Evolutionary conservation across 2,329 filamentous ascomycete genomes (phyloP), one percentile per base, ranked within the genome.

Genomic region (Rutstroemia sp.): DNA sequence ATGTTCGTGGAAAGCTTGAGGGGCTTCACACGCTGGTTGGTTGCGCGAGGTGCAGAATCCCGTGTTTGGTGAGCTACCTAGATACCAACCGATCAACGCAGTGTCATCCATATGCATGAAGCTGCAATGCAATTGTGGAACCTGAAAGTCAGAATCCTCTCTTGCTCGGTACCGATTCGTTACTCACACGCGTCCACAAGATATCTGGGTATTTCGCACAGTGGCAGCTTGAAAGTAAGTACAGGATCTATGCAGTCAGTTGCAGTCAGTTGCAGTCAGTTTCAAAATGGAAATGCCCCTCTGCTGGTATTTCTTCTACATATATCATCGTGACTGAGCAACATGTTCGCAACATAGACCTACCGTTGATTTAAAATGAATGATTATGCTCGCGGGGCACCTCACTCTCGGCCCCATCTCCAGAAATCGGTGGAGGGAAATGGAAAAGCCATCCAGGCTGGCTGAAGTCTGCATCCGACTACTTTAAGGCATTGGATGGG

Each of bases 381-480:
- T 30, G 27, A 30, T 30, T 30, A 30, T 30, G 27, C 27, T 30
- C 10, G 27, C 23, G 23, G 27, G 39, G 34, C 50, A 52, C 25
- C 45, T 40, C 16, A 21, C 34, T 36, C 25, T 48, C 38, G 21
- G 27, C 44, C 14, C 19, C 12, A 40, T 48, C 51, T 54, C 51
- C 34, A 27, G 30, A 54, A 21, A 48, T 54, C 30, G 51, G 51
- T 48, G 25, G 19, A 19, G 19, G 27, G 12, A 19, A 19, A 19
- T 19, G 27, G 12, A 19, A 40, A 40, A 10, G 44, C 51, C 42
- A 48, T 40, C 19, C 34, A 48, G 44, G 21, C 44, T 54, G 51
- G 42, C 51, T 39, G 42, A 48, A 48, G 19, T 23, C 51, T 54
- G 51, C 51, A 54, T 48, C 27, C 48, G 30, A 30, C 44, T 17